Evolutionary conservation across 1,139 yeast genomes (phyloP), one percentile per base, ranked within the genome.

Genomic region (Scheffersomyces titani): DNA sequence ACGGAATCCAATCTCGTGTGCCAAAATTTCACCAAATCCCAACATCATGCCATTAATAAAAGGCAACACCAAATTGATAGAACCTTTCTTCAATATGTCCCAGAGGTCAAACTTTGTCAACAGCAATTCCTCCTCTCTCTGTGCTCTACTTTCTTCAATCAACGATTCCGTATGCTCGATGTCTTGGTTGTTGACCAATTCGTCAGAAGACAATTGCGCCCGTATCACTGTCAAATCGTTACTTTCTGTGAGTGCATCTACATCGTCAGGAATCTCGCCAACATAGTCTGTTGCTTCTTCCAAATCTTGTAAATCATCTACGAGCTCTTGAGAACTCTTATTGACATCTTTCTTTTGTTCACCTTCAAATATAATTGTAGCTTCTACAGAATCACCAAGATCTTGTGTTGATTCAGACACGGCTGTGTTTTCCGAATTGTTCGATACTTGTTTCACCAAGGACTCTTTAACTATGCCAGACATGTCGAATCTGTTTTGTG

Each of bases 11-110:
- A 93, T 76, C 69, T 94, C 98, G 70, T 93, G 98, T 18, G 98
- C 99, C 62, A 91, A 78, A 22, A 94, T 88, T 75, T 94, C 99
- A 1, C 99, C 99, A 71, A 93, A 92, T 0, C 99, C 99, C 59
- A 94, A 82, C 97, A 93, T 93, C 76, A 94, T 79, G 11, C 99
- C 99, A 69, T 94, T 94, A 61, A 94, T 78, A 67, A 94, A 92
- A 2, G 99, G 99, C 53, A 94, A 76, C 4, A 92, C 72, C 64
- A 93, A 74, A 65, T 94, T 93, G 61, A 94, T 87, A 3, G 92
- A 85, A 20, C 88, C 78, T 47, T 81, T 79, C 55, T 77, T 73
- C 49, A 84, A 53, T 46, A 84, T 70, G 3, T 70, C 71, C 76
- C 78, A 76, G 5, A 65, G 44, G 49, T 58, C 57, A 54, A 64